phyloP scores from a whole-genome alignment of 257 asterid genomes.

The Ophiorrhiza pumila region DNA sequence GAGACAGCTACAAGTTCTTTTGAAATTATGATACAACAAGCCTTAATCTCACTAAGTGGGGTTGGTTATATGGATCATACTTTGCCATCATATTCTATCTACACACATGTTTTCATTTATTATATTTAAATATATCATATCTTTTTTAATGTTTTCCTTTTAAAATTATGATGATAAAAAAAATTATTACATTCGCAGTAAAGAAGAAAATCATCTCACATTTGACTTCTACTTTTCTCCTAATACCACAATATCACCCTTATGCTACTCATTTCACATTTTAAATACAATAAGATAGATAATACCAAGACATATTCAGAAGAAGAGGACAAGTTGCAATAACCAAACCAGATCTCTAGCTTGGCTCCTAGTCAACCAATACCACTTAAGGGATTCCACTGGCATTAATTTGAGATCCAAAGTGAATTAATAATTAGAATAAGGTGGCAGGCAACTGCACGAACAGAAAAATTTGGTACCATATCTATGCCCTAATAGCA shows the following conservation, averaged over 20 bases:
- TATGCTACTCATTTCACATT: background rate
- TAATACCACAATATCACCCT: background rate
- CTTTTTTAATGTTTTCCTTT: no score
- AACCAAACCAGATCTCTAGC: background rate
- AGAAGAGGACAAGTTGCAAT: background rate
- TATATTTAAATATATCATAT: no score
- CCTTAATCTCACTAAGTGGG: no score
- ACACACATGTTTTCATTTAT: no score
- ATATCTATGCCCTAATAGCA: background rate
- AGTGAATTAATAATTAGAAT: background rate
- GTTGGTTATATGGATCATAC: no score
- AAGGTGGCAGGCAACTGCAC: background rate
- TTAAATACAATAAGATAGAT: background rate
- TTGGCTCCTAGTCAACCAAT: background rate
- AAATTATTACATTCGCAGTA: background rate
- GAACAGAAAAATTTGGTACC: background rate
- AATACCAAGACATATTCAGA: background rate
- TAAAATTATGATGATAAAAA: no score
- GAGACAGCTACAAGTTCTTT: background rate
- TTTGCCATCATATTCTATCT: no score
- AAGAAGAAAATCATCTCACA: background rate
- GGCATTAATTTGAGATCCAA: background rate
- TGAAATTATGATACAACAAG: background rate
- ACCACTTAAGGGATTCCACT: background rate
- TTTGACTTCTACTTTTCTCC: background rate